Evolutionary conservation across 805 yeast genomes (phyloP).

Genomic region (Candida fluviatilis): DNA sequence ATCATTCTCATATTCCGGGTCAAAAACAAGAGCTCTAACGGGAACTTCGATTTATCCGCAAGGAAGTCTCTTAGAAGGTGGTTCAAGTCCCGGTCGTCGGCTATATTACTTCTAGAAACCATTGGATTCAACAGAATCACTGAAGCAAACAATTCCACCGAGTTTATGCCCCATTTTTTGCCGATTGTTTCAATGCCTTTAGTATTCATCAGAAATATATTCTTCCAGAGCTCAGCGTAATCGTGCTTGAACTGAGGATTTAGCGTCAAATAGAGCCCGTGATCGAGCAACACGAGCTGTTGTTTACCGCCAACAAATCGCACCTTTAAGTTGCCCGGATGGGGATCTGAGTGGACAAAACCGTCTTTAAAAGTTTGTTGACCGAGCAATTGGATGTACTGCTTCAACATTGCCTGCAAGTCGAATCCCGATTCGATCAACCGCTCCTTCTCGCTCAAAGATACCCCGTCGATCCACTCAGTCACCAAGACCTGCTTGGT

Average conservation of each 20-base stretch:
- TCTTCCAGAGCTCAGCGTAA: conserved; percentile 62
- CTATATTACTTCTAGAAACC: conserved; percentile 17
- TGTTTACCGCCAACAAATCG: conserved; percentile 40
- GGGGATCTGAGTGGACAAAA: conserved; percentile 71
- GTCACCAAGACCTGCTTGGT: conserved; percentile 52
- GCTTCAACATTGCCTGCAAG: conserved; percentile 40
- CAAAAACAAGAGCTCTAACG: conserved; percentile 59
- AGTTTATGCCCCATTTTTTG: conserved; percentile 63
- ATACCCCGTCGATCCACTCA: conserved; percentile 76
- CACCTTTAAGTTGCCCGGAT: conserved; percentile 72
- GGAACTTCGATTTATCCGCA: conserved; percentile 61
- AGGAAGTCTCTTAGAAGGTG: conserved; percentile 53
- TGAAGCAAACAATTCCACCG: conserved; percentile 58
- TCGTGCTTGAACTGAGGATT: conserved; percentile 47
- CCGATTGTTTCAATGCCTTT: conserved; percentile 47
- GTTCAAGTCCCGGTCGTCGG: conserved; percentile 36
- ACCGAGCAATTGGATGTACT: conserved; percentile 48
- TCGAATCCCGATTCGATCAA: conserved; percentile 39
- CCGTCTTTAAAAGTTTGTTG: conserved; percentile 66
- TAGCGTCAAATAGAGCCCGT: conserved; percentile 64
- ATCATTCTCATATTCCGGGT: conserved; percentile 72
- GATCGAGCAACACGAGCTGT: conserved; percentile 68
- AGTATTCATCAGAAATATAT: conserved; percentile 50
- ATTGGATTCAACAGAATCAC: conserved; percentile 50
- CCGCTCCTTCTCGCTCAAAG: conserved; percentile 44